Base-by-base conservation (phyloP, 805 yeast genomes). In the Ogataea degrootiae region DNA sequence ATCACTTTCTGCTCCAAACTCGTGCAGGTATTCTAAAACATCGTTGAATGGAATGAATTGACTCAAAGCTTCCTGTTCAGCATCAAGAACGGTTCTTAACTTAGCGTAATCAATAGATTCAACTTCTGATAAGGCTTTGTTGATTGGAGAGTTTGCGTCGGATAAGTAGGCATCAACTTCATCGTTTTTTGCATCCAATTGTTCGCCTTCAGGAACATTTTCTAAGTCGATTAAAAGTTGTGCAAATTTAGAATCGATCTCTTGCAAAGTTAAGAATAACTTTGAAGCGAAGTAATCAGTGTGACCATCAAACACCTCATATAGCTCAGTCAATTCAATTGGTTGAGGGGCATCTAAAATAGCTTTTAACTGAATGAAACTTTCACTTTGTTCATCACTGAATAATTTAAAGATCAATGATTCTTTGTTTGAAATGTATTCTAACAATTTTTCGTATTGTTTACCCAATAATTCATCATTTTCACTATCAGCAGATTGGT, bases 311-410 rank as follows among this genome's bases (percentile, higher is more conserved):
- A 60, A 57, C 15, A 58, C 45, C 45, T 60, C 62, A 44, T 55
- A 57, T n/a, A 61, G 38, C 44, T 61, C 65, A 31, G 43, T 22
- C 16, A 61, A 47, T 43, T 55, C 58, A 43, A 61, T 60, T 37
- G 64, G 65, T 49, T 55, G 47, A 22, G 64, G 63, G 37, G 52
- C 48, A 34, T 54, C 53, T 31, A 60, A 44, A 29, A 63, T 52
- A 33, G 45, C 43, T 41, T 59, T 54, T 21, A 61, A 51, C 11
- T 51, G 48, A 21, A 43, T 31, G 36, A 51, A 60, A 36, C 52
- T 57, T 8, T 41, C 38, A 19, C 61, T 53, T 8, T 49, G 41
- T 17, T 47, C 39, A 47, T 63, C 55, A 16, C 56, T 54, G 45
- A 63, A 57, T 3, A 60, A 55, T 42, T 54, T 53, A 36, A 48